Conservation (phyloP, 306 rosid genomes). For the Begonia peltatifolia region DNA sequence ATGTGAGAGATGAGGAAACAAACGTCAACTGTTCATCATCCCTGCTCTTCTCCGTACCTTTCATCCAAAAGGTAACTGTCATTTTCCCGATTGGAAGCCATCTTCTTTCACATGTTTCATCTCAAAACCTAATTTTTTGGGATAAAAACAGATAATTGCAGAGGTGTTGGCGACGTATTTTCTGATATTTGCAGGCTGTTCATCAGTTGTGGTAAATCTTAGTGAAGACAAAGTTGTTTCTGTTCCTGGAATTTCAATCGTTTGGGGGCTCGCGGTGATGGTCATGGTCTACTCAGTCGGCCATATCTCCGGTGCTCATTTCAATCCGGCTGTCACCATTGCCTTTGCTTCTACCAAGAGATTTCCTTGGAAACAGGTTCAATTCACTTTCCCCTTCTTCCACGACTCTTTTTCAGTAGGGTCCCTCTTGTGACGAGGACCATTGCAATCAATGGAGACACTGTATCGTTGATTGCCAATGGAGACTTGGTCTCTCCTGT, state of each 20-base stretch:
- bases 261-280: conserved; percentile 60
- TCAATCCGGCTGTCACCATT: conserved; percentile 81
- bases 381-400: background rate
- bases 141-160: conserved; percentile 38
- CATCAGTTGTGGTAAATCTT: conserved; percentile 45
- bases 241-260: conserved; percentile 44
- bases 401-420: no score
- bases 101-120: background rate
- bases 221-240: conserved; percentile 21
- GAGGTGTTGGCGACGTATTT: conserved; percentile 71
- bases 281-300: conserved; percentile 63
- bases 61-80: conserved; percentile 55
- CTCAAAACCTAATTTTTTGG: no score
- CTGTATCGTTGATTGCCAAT: no score
- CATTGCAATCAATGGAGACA: no score
- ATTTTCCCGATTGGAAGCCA: background rate
- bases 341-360: conserved; percentile 55
- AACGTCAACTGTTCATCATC: conserved; percentile 6
- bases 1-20: conserved; percentile 19
- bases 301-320: conserved; percentile 84
- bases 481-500: no score
- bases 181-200: conserved; percentile 71
- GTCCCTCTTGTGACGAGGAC: no score
- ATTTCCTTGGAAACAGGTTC: conserved; percentile 57
- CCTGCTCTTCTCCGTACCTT: conserved; percentile 19